These are phyloP conservation scores for Trichoderma aggressivum DNA, from an alignment of 2,329 filamentous ascomycete genomes.

Conservation along the genomic window DNA sequence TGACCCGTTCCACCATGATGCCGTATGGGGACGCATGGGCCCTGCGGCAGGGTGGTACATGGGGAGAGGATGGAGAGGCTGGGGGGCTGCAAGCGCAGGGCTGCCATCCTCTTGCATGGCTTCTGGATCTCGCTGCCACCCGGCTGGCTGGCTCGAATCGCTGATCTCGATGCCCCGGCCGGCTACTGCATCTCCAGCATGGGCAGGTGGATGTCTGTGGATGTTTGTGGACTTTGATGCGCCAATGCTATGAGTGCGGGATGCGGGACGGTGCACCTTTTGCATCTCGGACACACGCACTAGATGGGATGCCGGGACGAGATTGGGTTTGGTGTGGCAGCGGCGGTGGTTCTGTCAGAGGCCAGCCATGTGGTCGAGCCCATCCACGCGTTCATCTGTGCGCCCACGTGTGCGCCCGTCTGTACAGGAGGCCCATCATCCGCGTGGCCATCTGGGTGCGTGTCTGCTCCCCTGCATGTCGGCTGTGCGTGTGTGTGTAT, in stretches of 20 bases:
- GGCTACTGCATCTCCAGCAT: slow-evolving; percentile 14
- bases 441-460: not conserved
- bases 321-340: slow-evolving; percentile 3
- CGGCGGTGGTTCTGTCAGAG: not conserved
- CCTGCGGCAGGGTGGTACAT: not conserved
- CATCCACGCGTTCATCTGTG: not conserved
- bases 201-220: slow-evolving; percentile 11
- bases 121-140: slow-evolving; percentile 5
- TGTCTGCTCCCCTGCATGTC: not conserved
- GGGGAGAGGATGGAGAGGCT: slow-evolving; percentile 5
- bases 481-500: not conserved
- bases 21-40: slow-evolving; percentile 1
- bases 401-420: not conserved
- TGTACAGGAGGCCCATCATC: not conserved
- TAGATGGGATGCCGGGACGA: slow-evolving; percentile 5
- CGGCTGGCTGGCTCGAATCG: not conserved
- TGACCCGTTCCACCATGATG: not conserved
- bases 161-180: slow-evolving; percentile 3
- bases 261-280: slow-evolving; percentile 12
- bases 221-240: slow-evolving; percentile 9
- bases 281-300: slow-evolving; percentile 4
- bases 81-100: slow-evolving; percentile 5
- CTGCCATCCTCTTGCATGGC: slow-evolving; percentile 3
- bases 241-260: slow-evolving; percentile 3
- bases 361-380: not conserved